These are phyloP conservation scores for Monilinia laxa DNA, from an alignment of 2,329 filamentous ascomycete genomes.

Conservation along the genomic window DNA sequence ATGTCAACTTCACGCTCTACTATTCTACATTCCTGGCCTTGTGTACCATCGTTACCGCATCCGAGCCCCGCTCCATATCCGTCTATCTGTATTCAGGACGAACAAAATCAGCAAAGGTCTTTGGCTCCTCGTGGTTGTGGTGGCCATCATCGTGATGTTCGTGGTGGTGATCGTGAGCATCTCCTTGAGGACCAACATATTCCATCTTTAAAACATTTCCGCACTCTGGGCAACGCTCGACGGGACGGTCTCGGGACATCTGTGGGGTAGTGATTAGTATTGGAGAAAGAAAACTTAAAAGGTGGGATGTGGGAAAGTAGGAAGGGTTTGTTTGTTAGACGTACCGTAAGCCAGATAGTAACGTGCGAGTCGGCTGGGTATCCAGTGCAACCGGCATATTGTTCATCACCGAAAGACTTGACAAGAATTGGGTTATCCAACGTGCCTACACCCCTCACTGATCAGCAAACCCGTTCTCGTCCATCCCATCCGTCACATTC, in stretches of 20 bases:
- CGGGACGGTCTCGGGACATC: constrained; percentile 84
- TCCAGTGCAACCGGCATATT: constrained; percentile 95
- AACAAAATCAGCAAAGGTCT: constrained; percentile 95
- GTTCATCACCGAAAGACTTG: constrained; percentile 90
- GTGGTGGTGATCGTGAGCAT: constrained; percentile 58
- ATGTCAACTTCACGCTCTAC: constrained; percentile 20
- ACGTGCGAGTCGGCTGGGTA: constrained; percentile 88
- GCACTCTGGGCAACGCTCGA: constrained; percentile 96
- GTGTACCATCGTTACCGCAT: neutral
- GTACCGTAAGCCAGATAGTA: constrained; percentile 86
- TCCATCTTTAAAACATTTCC: constrained; percentile 98
- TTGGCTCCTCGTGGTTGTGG: constrained; percentile 72
- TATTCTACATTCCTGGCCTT: constrained; percentile 14
- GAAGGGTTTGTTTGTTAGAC: neutral
- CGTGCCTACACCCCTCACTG: constrained; percentile 59
- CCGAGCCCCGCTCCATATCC: neutral
- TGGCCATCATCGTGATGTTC: constrained; percentile 50
- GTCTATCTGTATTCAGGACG: constrained; percentile 87
- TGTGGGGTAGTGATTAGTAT: constrained; percentile 40
- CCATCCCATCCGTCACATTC: neutral
- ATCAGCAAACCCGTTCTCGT: constrained; percentile 23
- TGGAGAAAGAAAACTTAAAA: neutral
- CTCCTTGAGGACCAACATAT: constrained; percentile 79
- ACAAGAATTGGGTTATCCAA: constrained; percentile 87
- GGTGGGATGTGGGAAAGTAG: neutral